A percentile compares a stretch with the other conserved stretches of the same genome.
These are phyloP conservation scores for Mollisia scopiformis DNA, from an alignment of 2,329 filamentous ascomycete genomes.

Conservation along the genomic window DNA sequence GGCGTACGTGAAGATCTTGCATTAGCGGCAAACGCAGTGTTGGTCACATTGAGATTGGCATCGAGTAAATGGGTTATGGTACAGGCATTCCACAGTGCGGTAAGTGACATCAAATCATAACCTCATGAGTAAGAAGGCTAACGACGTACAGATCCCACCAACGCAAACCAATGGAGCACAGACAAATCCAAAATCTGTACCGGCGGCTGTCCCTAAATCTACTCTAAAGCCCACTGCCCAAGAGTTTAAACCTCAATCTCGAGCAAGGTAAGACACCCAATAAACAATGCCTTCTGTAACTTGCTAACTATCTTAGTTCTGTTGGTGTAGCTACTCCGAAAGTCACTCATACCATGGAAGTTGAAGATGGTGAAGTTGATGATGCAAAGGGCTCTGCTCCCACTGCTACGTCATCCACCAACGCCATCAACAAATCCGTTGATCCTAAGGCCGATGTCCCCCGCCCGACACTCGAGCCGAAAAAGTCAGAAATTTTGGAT, in stretches of 20 bases:
- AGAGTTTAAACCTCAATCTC: constrained; percentile 62
- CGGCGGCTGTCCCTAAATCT: constrained; percentile 35
- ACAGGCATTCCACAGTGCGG: constrained; percentile 70
- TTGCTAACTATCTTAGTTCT: constrained; percentile 39
- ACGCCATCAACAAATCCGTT: neutral
- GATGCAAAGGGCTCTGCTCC: constrained; percentile 50
- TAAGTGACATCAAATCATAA: constrained; percentile 42
- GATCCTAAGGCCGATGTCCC: neutral
- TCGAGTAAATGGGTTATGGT: constrained; percentile 74
- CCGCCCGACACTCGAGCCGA: constrained; percentile 18
- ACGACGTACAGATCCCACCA: neutral
- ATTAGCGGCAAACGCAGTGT: constrained; percentile 71
- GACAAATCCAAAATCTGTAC: neutral
- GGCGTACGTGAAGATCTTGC: constrained; percentile 73
- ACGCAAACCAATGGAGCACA: constrained; percentile 17
- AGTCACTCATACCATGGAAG: constrained; percentile 46
- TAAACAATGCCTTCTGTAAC: neutral
- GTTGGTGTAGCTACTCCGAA: constrained; percentile 37
- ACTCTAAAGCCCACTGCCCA: constrained; percentile 60
- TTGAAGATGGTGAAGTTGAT: constrained; percentile 75
- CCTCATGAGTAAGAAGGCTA: constrained; percentile 17
- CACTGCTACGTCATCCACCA: constrained; percentile 2
- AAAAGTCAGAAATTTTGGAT: constrained; percentile 32
- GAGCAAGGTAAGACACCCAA: constrained; percentile 34
- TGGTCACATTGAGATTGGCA: constrained; percentile 69